Base-by-base conservation (phyloP, 768 basidiomycete genomes). In the Jaapia argillacea region DNA sequence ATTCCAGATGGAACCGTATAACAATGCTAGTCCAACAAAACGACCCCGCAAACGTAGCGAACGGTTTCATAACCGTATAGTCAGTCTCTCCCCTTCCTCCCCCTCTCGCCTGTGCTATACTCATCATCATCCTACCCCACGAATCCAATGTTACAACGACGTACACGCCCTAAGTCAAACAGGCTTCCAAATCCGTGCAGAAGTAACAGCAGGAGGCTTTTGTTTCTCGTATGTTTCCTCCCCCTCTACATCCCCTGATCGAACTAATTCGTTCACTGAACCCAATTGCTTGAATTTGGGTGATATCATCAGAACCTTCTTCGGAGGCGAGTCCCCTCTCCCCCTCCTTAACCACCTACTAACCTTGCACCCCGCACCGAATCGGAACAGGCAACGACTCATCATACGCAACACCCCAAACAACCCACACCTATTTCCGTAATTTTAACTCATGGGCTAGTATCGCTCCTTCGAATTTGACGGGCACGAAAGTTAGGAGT, bases 301-400 rank as follows among this genome's bases (percentile, higher is more conserved):
- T n/a, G n/a, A n/a, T n/a, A n/a, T n/a, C n/a, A n/a, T n/a, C 47
- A 84, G 83, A 25, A 87, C 85, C 18, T 89, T 90, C 66, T 90
- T 88, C 55, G 87, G 86, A 61, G 88, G 84, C 66, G 37, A n/a
- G n/a, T n/a, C n/a, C n/a, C n/a, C n/a, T n/a, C n/a, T n/a, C n/a
- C n/a, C n/a, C n/a, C n/a, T n/a, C n/a, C n/a, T n/a, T n/a, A n/a
- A n/a, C n/a, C n/a, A n/a, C n/a, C n/a, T n/a, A n/a, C n/a, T 47
- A 24, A 18, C 13, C 24, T 31, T 24, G 33, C 50, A n/a, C n/a
- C n/a, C n/a, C n/a, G n/a, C n/a, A n/a, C n/a, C n/a, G n/a, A n/a
- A n/a, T n/a, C n/a, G n/a, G n/a, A n/a, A n/a, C n/a, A 75, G 79
- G 82, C 20, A 69, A 70, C 46, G 84, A 92, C 53, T 45, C 64